Base-by-base conservation (phyloP, 805 yeast genomes). In the Torulaspora indica region DNA sequence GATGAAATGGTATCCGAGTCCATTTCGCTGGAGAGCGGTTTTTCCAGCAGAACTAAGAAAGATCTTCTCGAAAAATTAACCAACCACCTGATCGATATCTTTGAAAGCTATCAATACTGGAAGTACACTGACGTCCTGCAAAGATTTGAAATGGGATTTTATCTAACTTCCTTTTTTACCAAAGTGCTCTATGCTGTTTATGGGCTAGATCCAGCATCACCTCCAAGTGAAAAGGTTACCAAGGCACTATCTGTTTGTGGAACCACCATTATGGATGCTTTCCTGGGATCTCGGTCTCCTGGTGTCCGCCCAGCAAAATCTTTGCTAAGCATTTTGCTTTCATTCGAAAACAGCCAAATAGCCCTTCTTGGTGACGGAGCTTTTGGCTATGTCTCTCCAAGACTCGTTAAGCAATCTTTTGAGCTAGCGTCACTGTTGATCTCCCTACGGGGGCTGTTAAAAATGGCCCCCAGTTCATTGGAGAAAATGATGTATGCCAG, bases 31-130 rank as follows among this genome's bases (percentile, higher is more conserved):
- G 62, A 68, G 8, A 67, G 72, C 14, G 51, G 63, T 44, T 65
- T 67, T 23, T 56, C 75, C 4, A 52, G 57, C 1, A 69, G 71
- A 40, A 55, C 73, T 10, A 81, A 81, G 57, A 64, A 77, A 4
- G 74, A 73, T 7, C 77, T 85, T 4, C 61, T 89, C 28, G 69
- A 74, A 15, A 74, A 74, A 43, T 64, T 85, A 36, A 68, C 76
- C 1, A 60, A 67, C 4, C 85, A 82, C 60, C 67, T 80, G 31
- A 64, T 85, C n/a, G 76, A 76, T 40, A 76, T 85, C 0, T 86
- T 81, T 64, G 96, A 88, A 55, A 79, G 85, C 52, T 85, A 81
- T 52, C 66, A 74, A 3, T 77, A 74, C 56, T 87, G 95, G 85
- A 75, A 79, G 50, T 89, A 79, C 61, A 66, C 69, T 24, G 61